Percentiles rank a stretch among this genome's conserved stretches.
phyloP scores from a whole-genome alignment of 2,329 filamentous ascomycete species.

The Colletotrichum sp. region DNA sequence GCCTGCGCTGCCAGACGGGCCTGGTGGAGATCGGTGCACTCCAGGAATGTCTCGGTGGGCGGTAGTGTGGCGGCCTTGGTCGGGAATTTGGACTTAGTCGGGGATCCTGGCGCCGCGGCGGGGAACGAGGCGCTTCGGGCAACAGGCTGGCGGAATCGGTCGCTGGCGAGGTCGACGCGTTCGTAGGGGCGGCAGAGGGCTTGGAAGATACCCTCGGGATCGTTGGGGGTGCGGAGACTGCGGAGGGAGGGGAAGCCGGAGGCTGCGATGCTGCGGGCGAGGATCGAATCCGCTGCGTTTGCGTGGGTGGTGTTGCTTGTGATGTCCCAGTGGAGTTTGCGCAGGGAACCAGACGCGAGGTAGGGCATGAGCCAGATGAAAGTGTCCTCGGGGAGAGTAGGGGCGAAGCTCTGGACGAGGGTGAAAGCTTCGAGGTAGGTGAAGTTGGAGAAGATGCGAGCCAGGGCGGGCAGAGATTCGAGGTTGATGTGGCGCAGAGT shows the following conservation, averaged over 20 bases:
- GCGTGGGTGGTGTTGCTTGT: slow-evolving; percentile 50
- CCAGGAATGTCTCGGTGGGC: slow-evolving; percentile 25
- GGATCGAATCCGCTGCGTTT: slow-evolving; percentile 62
- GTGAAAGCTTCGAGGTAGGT: slow-evolving; percentile 52
- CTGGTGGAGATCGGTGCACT: slow-evolving; percentile 50
- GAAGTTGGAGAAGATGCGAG: slow-evolving; percentile 64
- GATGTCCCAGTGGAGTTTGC: slow-evolving; percentile 69
- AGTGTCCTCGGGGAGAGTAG: slow-evolving; percentile 58
- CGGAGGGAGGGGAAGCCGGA: slow-evolving; percentile 68
- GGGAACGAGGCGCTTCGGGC: slow-evolving; percentile 10
- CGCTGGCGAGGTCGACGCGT: slow-evolving; percentile 55
- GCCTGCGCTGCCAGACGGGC: slow-evolving; percentile 70
- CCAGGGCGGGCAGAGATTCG: slow-evolving; percentile 60
- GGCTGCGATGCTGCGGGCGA: slow-evolving; percentile 67
- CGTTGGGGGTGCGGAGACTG: slow-evolving; percentile 67
- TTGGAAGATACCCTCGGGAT: slow-evolving; percentile 74
- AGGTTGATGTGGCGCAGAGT: slow-evolving; percentile 63
- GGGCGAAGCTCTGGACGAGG: slow-evolving; percentile 60
- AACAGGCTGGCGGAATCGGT: slow-evolving; percentile 45
- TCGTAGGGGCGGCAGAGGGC: slow-evolving; percentile 68
- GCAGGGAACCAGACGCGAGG: slow-evolving; percentile 59
- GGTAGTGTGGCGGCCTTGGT: slow-evolving; percentile 39
- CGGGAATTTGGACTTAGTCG: slow-evolving; percentile 36
- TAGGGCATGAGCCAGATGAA: slow-evolving; percentile 70
- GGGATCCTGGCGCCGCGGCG: slow-evolving; percentile 27